phyloP scores from a whole-genome alignment of 140 eudicot genomes.

The Flaveria floridana region DNA sequence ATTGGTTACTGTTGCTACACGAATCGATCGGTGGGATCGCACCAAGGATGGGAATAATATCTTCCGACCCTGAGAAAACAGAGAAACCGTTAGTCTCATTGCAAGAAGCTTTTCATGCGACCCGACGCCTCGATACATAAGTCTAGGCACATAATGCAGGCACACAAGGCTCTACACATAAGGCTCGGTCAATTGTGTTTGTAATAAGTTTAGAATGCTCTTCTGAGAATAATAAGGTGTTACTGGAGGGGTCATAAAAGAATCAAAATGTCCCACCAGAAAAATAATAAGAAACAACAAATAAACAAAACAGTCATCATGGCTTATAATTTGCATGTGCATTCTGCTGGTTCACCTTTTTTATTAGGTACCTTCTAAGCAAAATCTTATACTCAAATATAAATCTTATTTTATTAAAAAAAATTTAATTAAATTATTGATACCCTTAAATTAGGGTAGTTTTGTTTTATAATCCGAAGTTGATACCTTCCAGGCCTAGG shows the following conservation, averaged over 20 bases:
- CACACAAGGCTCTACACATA: not conserved
- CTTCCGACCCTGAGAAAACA: not conserved
- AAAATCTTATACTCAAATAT: not conserved
- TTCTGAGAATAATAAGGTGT: not conserved
- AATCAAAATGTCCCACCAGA: not conserved
- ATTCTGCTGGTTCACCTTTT: not conserved
- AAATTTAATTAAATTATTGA: not conserved
- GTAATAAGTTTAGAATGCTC: constrained; percentile 5
- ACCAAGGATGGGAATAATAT: too few relatives aligned
- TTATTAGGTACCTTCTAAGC: constrained; percentile 7
- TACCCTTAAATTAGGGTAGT: not conserved
- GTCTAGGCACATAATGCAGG: not conserved
- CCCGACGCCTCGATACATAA: too few relatives aligned
- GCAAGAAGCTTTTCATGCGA: too few relatives aligned
- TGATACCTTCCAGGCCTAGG: constrained; percentile 21
- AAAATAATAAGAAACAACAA: not conserved
- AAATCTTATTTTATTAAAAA: not conserved
- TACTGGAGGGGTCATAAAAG: not conserved
- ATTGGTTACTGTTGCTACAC: not conserved
- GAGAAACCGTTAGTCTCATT: not conserved
- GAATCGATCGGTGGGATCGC: too few relatives aligned
- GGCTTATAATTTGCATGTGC: not conserved
- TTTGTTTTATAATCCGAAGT: constrained; percentile 10
- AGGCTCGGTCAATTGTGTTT: not conserved
- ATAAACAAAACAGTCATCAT: not conserved